Base-by-base conservation (phyloP, 2,329 filamentous ascomycete species). In the Cercospora brassicicola region DNA sequence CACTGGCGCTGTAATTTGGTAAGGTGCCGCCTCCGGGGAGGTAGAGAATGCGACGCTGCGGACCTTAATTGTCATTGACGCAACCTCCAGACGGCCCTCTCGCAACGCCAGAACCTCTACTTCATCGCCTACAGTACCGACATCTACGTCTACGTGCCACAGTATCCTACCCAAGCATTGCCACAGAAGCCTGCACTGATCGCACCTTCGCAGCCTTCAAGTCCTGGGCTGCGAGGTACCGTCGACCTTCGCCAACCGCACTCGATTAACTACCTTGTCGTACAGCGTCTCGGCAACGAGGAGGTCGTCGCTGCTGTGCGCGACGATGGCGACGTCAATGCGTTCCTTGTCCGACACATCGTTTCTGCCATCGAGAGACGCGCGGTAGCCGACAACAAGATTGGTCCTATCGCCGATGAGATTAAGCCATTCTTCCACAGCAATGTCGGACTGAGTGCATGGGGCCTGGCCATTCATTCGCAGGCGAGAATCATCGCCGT, bases 401-500 rank as follows among this genome's bases (percentile, higher is more conserved):
- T 76, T 20, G 68, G 66, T 3, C 18, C 72, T 70, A 65, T 86
- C 83, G 75, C 84, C 81, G 56, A 83, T 48, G 73, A 75, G 66
- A 76, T 77, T 72, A 82, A 67, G 74, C 82, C 82, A 0, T 91
- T 96, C 75, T 91, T 97, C 66, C 87, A 88, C 67, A 87, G 91
- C 42, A 93, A 91, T 76, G 93, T 97, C 2, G 87, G 87, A 1
- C 82, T 81, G 26, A 94, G 92, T 68, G 94, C 94, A 2, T 99
- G 95, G 95, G 95, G 94, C 0, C 80, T 97, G 59, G 90, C 93
- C 7, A 85, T 97, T 10, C 94, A 98, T 78, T 85, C 88, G 69
- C 82, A 89, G 70, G 92, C 92, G n/a, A 88, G 94, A 0, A 82
- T 97, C 69, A 90, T 99, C 70, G 95, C 94, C 0, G 90, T 96